These are phyloP conservation scores for Abrus pulchellus DNA, from an alignment of 306 rosid species.

Conservation along the genomic window DNA sequence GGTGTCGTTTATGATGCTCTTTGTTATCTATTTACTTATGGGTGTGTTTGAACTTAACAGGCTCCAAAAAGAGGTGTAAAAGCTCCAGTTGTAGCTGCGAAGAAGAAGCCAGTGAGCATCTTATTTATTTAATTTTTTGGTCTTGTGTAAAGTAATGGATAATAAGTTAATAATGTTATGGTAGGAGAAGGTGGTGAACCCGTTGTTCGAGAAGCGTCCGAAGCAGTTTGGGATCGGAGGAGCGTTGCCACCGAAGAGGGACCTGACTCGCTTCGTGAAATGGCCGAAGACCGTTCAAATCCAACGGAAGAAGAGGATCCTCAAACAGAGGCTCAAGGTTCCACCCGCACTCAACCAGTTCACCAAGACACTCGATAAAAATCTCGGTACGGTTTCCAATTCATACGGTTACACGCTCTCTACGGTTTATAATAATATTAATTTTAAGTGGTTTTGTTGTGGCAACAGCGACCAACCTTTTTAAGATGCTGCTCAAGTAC, in stretches of 20 bases:
- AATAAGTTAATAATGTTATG: not conserved
- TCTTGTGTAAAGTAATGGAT: no score
- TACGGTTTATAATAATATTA: no score
- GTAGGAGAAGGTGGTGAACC: slow-evolving; percentile 71
- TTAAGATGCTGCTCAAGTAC: slow-evolving; percentile 84
- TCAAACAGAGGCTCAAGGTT: slow-evolving; percentile 84
- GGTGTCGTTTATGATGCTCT: not conserved
- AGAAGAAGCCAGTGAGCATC: slow-evolving; percentile 32
- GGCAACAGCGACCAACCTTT: slow-evolving; percentile 68
- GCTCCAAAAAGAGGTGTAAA: slow-evolving; percentile 46
- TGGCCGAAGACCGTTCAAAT: slow-evolving; percentile 83
- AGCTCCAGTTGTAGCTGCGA: slow-evolving; percentile 32
- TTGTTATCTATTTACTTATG: not conserved
- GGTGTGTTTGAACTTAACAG: not conserved
- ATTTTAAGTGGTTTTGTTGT: not conserved
- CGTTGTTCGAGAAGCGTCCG: slow-evolving; percentile 84
- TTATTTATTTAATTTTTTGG: not conserved
- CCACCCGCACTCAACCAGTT: slow-evolving; percentile 87
- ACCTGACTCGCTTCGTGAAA: slow-evolving; percentile 76
- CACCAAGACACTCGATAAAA: slow-evolving; percentile 82
- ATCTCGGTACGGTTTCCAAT: slow-evolving; percentile 58
- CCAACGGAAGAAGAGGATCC: slow-evolving; percentile 84
- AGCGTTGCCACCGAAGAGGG: slow-evolving; percentile 85
- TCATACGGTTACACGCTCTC: no score
- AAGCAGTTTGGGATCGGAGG: slow-evolving; percentile 90